A percentile compares a stretch with the other conserved stretches of the same genome.
Conservation (phyloP, 176 grass and related monocot species). For the Oryza brachyantha region DNA sequence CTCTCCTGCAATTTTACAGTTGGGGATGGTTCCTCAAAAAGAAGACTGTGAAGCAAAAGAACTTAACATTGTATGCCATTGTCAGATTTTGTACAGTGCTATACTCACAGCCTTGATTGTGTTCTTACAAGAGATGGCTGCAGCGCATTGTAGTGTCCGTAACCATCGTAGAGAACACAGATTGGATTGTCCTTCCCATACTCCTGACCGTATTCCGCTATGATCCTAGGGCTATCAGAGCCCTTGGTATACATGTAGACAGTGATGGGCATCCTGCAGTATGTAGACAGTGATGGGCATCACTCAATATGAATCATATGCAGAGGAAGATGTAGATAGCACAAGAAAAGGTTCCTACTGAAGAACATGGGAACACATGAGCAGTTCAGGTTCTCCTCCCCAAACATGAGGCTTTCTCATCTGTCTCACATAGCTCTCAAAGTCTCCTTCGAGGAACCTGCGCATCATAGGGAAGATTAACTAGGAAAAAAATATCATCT, state of each 20-base stretch:
- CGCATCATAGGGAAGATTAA: not conserved
- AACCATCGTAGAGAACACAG: constrained; percentile 80
- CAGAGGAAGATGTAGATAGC: not conserved
- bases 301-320: not conserved
- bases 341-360: constrained; percentile 35
- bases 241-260: constrained; percentile 77
- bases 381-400: constrained; percentile 87
- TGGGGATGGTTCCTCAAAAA: constrained; percentile 5
- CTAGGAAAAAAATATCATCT: not conserved
- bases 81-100: constrained; percentile 24
- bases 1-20: constrained; percentile 46
- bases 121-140: constrained; percentile 61
- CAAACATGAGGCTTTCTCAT: constrained; percentile 89
- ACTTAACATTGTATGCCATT: not conserved
- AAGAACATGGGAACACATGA: constrained; percentile 98
- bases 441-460: constrained; percentile 93
- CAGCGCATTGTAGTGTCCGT: constrained; percentile 77
- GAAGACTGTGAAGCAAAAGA: not conserved
- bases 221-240: constrained; percentile 58
- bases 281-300: constrained; percentile 61
- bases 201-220: constrained; percentile 97
- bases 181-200: constrained; percentile 86
- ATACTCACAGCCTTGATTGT: constrained; percentile 55
- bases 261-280: constrained; percentile 81
- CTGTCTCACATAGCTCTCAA: constrained; percentile 79